A percentile compares a stretch with the other conserved stretches of the same genome.
Conservation (phyloP, 345 rosid species). For the Populus pruinosa region DNA sequence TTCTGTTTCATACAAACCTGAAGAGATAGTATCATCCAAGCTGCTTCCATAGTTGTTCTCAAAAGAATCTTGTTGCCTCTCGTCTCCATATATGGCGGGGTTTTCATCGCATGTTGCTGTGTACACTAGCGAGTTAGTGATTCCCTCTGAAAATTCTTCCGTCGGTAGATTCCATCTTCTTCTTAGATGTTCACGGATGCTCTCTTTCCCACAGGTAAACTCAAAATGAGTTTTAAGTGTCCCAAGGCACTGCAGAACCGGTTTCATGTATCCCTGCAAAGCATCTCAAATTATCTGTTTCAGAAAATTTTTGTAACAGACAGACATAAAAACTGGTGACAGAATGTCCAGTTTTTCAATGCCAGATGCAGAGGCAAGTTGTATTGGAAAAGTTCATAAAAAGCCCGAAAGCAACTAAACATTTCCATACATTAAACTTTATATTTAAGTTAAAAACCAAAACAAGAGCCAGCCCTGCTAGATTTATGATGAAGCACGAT, state of each 20-base stretch:
- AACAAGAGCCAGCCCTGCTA: not conserved
- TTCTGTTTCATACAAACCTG: conserved; percentile 13
- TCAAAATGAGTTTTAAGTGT: conserved; percentile 52
- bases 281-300: conserved; percentile 26
- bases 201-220: conserved; percentile 35
- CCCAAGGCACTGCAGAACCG: conserved; percentile 69
- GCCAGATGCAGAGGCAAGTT: conserved; percentile 10
- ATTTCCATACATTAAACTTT: not conserved
- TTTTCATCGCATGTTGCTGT: not conserved
- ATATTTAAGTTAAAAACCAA: not conserved
- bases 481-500: not conserved
- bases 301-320: not conserved
- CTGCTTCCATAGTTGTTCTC: not conserved
- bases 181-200: conserved; percentile 31
- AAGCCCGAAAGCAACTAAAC: not conserved
- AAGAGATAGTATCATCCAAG: conserved; percentile 1
- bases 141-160: conserved; percentile 4
- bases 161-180: conserved; percentile 52
- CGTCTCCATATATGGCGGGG: conserved; percentile 4
- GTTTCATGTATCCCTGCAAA: conserved; percentile 64
- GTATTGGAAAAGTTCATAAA: not conserved
- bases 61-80: not conserved
- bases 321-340: not conserved
- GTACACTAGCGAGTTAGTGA: conserved; percentile 5
- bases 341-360: not conserved